Percentiles rank a stretch among this genome's conserved stretches.
These are phyloP conservation scores for Parietaria judaica DNA, from an alignment of 306 rosid genomes.

Conservation along the genomic window DNA sequence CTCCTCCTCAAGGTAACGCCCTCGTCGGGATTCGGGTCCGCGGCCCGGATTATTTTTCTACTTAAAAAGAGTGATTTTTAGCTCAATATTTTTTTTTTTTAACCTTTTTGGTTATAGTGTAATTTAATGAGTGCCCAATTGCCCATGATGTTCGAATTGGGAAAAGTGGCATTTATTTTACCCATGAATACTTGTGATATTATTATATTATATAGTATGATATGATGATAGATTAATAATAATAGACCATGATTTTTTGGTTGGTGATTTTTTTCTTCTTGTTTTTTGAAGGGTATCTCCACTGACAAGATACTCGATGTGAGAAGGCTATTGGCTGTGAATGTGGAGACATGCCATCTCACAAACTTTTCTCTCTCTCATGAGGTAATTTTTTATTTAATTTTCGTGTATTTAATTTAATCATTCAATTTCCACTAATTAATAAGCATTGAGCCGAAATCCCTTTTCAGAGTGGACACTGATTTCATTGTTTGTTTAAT, in stretches of 20 bases:
- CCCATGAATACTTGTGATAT: no score
- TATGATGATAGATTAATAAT: neutral
- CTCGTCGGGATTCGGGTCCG: no score
- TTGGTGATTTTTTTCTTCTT: neutral
- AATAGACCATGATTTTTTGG: neutral
- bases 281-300: constrained; percentile 62
- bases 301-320: constrained; percentile 93
- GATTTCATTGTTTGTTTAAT: no score
- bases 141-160: neutral
- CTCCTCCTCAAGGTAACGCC: constrained; percentile 58
- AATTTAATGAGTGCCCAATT: no score
- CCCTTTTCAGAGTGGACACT: no score
- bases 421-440: no score
- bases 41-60: no score
- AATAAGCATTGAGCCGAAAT: no score
- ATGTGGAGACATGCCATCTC: constrained; percentile 80
- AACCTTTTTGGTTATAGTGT: neutral
- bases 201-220: no score
- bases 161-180: neutral
- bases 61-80: neutral
- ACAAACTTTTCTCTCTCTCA: constrained; percentile 83
- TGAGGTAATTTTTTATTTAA: constrained; percentile 36
- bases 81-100: neutral
- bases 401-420: no score
- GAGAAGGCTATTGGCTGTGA: constrained; percentile 66